Evolutionary conservation across 2,329 filamentous ascomycete genomes (phyloP), one percentile per base, ranked within the genome.

Genomic region (Fusarium lyarnte): DNA sequence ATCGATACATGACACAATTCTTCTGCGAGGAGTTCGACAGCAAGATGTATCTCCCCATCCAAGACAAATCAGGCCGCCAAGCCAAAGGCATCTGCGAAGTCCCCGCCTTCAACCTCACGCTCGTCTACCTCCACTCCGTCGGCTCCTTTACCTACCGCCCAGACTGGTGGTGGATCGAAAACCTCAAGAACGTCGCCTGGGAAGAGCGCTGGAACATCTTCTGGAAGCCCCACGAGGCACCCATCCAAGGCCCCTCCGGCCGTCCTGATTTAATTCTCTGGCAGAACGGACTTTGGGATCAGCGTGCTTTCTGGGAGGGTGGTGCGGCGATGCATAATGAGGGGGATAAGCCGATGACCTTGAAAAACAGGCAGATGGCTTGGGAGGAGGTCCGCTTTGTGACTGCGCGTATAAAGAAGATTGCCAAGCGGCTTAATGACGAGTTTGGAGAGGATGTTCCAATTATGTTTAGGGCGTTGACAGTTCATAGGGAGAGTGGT

Each of bases 131-230:
- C 27, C 72, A 74, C 31, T 66, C 64, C 2, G 60, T 70, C 19
- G 72, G 71, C 13, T 74, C 72, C 1, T 74, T 65, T 17, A 74
- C 63, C 25, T 69, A 74, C 38, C 29, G 66, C 16, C 72, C 72
- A 1, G 55, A 74, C 45, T 74, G 72, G 72, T 74, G 72, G 72
- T 74, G 71, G 72, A 74, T 74, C 7, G 38, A 72, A 3, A 65
- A 71, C 10, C 58, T 74, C 25, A 72, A 74, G 25, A 41, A 66
- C 8, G 58, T 74, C 3, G 59, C 70, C 0, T 73, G 63, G 58
- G 70, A 73, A 49, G 70, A 73, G 29, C 45, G 70, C 1, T 74
- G 68, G 64, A 51, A 72, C 8, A 69, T 58, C 8, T 46, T 66
- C 29, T 74, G 71, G 72, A 70, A 55, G 3, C 72, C 68, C 7